These are phyloP conservation scores for Starmerella vaccinii DNA, from an alignment of 805 yeast genomes.

Conservation along the genomic window DNA sequence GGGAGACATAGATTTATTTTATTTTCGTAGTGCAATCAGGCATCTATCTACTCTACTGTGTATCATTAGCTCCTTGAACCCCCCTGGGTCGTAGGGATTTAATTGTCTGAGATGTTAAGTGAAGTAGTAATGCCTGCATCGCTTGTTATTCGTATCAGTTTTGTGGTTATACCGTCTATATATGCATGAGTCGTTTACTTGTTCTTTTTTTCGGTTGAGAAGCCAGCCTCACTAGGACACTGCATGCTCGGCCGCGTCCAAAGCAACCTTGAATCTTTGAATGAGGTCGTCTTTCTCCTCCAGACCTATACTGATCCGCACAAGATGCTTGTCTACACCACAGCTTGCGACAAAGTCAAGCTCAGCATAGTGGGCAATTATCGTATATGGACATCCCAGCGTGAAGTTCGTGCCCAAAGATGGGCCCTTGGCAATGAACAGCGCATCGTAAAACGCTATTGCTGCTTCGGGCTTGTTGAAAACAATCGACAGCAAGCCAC, in stretches of 20 bases:
- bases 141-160: too few relatives aligned
- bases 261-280: conserved; percentile 41
- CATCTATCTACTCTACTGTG: too few relatives aligned
- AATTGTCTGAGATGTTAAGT: too few relatives aligned
- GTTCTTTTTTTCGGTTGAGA: not conserved
- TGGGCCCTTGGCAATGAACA: conserved; percentile 73
- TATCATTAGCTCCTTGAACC: too few relatives aligned
- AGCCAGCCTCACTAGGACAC: not conserved
- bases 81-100: too few relatives aligned
- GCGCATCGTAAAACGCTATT: conserved; percentile 58
- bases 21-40: too few relatives aligned
- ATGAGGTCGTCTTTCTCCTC: conserved; percentile 58
- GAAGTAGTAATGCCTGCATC: too few relatives aligned
- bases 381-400: conserved; percentile 78
- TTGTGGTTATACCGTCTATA: too few relatives aligned
- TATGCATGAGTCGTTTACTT: not conserved
- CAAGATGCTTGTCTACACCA: conserved; percentile 70
- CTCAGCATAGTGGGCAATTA: conserved; percentile 76
- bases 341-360: conserved; percentile 67
- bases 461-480: conserved; percentile 59
- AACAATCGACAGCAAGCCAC: conserved; percentile 69
- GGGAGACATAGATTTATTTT: conserved; percentile 12
- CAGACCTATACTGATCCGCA: conserved; percentile 75
- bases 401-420: conserved; percentile 85
- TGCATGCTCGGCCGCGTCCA: conserved; percentile 31